These are phyloP conservation scores for Oxyria digyna DNA, from an alignment of 148 eudicot genomes.

Conservation along the genomic window DNA sequence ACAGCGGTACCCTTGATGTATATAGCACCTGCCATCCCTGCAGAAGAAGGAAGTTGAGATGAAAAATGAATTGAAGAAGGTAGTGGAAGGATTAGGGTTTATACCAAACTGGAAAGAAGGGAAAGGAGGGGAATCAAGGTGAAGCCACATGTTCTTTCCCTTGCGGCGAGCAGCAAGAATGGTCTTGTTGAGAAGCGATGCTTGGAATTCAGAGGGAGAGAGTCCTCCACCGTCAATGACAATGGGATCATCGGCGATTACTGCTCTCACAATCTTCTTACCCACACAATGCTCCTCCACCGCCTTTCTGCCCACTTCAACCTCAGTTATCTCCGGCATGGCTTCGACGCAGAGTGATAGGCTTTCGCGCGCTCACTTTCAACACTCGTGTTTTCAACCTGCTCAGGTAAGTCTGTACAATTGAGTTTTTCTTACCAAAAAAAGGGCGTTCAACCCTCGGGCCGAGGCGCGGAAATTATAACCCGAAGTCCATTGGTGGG, in stretches of 20 bases:
- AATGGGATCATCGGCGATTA: constrained; percentile 62
- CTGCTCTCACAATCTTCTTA: constrained; percentile 49
- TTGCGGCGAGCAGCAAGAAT: constrained; percentile 73
- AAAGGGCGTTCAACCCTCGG: too few species aligned
- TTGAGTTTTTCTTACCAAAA: too few species aligned
- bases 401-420: too few species aligned
- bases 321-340: constrained; percentile 97
- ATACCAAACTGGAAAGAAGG: constrained; percentile 95
- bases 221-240: constrained; percentile 75
- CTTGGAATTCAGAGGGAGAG: constrained; percentile 51
- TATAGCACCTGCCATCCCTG: constrained; percentile 96
- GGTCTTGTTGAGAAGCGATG: constrained; percentile 56
- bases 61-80: not conserved
- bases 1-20: constrained; percentile 90
- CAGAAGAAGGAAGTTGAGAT: not conserved
- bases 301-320: constrained; percentile 89
- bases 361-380: constrained; percentile 30
- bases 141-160: constrained; percentile 93
- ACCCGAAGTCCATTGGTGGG: too few species aligned
- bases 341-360: constrained; percentile 1
- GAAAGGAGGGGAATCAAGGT: constrained; percentile 88
- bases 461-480: too few species aligned
- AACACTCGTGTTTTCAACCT: not conserved
- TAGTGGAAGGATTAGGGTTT: constrained; percentile 30
- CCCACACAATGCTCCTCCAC: constrained; percentile 57